phyloP scores from a whole-genome alignment of 192 early-diverging fungal genomes.

The Dissophora ornata region DNA sequence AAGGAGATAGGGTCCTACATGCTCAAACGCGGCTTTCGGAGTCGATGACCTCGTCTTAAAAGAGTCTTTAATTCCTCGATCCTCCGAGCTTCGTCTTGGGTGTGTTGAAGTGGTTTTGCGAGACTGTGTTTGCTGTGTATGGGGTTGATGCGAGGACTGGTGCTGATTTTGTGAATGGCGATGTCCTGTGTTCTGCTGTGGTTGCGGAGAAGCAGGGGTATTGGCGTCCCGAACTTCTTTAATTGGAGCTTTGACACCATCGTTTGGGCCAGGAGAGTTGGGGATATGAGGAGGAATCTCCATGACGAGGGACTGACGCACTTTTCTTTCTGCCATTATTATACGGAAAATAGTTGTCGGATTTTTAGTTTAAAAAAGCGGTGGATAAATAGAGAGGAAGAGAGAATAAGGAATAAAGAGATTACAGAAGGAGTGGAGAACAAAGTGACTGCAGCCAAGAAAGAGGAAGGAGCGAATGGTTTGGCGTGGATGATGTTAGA shows the following conservation, averaged over 20 bases:
- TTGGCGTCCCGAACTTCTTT: constrained; percentile 29
- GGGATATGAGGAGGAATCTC: constrained; percentile 32
- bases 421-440: not conserved
- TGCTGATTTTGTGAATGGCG: constrained; percentile 16
- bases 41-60: constrained; percentile 27
- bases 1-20: constrained; percentile 62
- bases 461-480: not conserved
- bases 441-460: too few species aligned
- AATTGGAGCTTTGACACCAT: not conserved
- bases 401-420: constrained; percentile 7
- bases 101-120: constrained; percentile 11
- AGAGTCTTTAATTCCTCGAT: constrained; percentile 41
- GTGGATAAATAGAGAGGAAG: not conserved
- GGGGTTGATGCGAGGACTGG: constrained; percentile 4
- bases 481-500: too few species aligned
- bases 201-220: constrained; percentile 34
- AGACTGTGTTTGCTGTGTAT: constrained; percentile 8
- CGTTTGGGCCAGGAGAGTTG: not conserved
- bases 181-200: constrained; percentile 31
- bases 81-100: constrained; percentile 27
- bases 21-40: constrained; percentile 38
- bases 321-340: constrained; percentile 42
- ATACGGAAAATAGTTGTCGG: too few species aligned
- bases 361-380: not conserved
- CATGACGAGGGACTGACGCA: constrained; percentile 17